Base-by-base conservation (phyloP, 345 rosid genomes). In the Eucalyptus grandis region DNA sequence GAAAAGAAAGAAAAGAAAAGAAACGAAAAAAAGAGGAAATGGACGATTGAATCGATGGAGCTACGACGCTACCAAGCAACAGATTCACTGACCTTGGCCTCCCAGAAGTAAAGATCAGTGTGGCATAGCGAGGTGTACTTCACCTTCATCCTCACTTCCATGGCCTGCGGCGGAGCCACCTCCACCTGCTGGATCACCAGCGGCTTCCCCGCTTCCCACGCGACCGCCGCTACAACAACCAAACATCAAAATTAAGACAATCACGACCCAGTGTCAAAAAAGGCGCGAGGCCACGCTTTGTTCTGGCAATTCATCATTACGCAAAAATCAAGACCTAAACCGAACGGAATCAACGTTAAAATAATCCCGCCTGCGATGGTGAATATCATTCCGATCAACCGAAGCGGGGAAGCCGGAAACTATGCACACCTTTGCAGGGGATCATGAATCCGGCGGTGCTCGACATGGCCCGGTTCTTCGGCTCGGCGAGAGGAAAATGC, bases 121-220 rank as follows among this genome's bases (percentile, higher is more conserved):
- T 93, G 94, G 90, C 93, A 94, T 58, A 92, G 90, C 24, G 94
- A 87, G 44, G 94, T 94, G 90, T 88, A 90, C 65, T 92, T 91
- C 80, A 93, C 89, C 90, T 90, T 94, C 69, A 94, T 9, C 26
- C 95, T 94, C 44, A 94, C 95, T 83, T 94, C 94, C 85, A 77
- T 92, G 19, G 89, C 90, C 80, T 94, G 95, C 22, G 95, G 96
- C 21, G 95, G 93, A 13, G 94, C 94, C 90, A 93, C 94, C 87
- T 93, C 96, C 92, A 93, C 94, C 88, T 93, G 91, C 80, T 93
- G 92, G 1, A 94, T 93, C 65, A 90, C 92, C 88, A 94, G 82
- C 86, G 94, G 95, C 91, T 93, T 94, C 69, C 95, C 94, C 21
- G 96, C 94, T 89, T 94, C 94, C 95, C 95, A 94, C 58, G 94